Conservation (phyloP, 192 early-diverging fungal genomes). For the Podila horticola region DNA sequence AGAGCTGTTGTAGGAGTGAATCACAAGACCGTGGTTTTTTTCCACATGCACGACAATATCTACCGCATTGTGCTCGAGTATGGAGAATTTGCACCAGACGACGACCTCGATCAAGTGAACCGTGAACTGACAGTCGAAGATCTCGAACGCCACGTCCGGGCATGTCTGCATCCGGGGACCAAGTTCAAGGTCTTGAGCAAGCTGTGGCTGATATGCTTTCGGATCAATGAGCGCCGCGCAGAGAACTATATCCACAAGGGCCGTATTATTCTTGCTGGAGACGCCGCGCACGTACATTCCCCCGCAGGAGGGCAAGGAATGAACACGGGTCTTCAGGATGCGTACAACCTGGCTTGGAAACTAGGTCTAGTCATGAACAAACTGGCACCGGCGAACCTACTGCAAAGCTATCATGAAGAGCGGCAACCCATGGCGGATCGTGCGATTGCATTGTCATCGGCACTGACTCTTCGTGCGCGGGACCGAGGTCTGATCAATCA, state of each 20-base stretch:
- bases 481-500: constrained; percentile 2
- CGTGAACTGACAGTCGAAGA: constrained; percentile 19
- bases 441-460: constrained; percentile 31
- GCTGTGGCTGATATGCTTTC: constrained; percentile 36
- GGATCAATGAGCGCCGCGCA: constrained; percentile 40
- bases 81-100: too few relatives aligned
- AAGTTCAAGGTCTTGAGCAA: constrained; percentile 23
- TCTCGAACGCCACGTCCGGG: constrained; percentile 11
- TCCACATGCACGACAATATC: too few relatives aligned
- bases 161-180: constrained; percentile 8
- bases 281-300: constrained; percentile 55
- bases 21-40: too few relatives aligned
- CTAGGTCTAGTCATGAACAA: constrained; percentile 51
- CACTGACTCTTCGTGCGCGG: constrained; percentile 1
- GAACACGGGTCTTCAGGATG: constrained; percentile 56
- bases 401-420: constrained; percentile 33
- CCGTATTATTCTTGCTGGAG: constrained; percentile 57
- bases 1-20: too few relatives aligned
- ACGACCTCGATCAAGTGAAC: constrained; percentile 15
- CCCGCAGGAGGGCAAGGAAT: constrained; percentile 57
- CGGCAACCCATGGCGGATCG: constrained; percentile 41
- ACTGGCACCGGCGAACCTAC: constrained; percentile 19
- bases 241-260: constrained; percentile 35
- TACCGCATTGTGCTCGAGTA: too few relatives aligned
- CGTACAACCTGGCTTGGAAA: constrained; percentile 60